Percentiles rank a stretch among this genome's conserved stretches.
Evolutionary conservation across 2,329 filamentous ascomycete species (phyloP).

Genomic region (Epichloe bromicola): DNA sequence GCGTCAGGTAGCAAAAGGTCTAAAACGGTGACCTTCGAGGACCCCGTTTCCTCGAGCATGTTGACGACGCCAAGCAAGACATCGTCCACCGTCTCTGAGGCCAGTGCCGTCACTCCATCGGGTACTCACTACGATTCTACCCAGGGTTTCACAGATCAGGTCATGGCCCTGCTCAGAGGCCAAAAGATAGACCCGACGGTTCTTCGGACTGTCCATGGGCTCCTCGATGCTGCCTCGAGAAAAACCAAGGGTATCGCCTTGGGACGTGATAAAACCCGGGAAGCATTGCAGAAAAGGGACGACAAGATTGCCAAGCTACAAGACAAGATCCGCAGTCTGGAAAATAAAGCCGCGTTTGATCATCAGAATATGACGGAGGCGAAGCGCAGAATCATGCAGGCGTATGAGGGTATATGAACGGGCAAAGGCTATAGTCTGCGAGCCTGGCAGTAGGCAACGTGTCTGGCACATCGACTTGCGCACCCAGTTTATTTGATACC

Average conservation of each 20-base stretch:
- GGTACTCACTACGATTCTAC: slow-evolving; percentile 9
- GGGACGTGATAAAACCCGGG: slow-evolving; percentile 53
- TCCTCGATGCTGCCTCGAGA: slow-evolving; percentile 43
- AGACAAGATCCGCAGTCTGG: slow-evolving; percentile 23
- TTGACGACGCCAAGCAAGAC: slow-evolving; percentile 1
- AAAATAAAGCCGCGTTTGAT: slow-evolving; percentile 22
- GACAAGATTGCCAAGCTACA: slow-evolving; percentile 24
- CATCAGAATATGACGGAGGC: slow-evolving; percentile 23
- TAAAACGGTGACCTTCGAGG: slow-evolving; percentile 21
- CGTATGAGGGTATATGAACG: slow-evolving; percentile 24
- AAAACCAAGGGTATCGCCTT: slow-evolving; percentile 46
- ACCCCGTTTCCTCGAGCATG: slow-evolving; percentile 3
- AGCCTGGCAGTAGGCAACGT: too few relatives aligned
- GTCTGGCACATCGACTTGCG: too few relatives aligned
- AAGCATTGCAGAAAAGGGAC: slow-evolving; percentile 50
- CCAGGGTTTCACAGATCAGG: slow-evolving; percentile 29
- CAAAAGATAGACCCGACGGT: slow-evolving; percentile 26
- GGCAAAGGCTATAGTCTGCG: slow-evolving; percentile 1
- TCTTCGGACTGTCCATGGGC: slow-evolving; percentile 23
- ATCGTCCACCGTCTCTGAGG: neutral
- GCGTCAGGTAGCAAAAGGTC: slow-evolving; percentile 16
- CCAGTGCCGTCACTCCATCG: slow-evolving; percentile 1
- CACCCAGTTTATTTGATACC: too few relatives aligned
- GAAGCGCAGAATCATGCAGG: slow-evolving; percentile 24
- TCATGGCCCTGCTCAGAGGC: slow-evolving; percentile 35